Evolutionary conservation across 164 flowering plant species (phyloP).

Genomic region (Nymphaea colorata): DNA sequence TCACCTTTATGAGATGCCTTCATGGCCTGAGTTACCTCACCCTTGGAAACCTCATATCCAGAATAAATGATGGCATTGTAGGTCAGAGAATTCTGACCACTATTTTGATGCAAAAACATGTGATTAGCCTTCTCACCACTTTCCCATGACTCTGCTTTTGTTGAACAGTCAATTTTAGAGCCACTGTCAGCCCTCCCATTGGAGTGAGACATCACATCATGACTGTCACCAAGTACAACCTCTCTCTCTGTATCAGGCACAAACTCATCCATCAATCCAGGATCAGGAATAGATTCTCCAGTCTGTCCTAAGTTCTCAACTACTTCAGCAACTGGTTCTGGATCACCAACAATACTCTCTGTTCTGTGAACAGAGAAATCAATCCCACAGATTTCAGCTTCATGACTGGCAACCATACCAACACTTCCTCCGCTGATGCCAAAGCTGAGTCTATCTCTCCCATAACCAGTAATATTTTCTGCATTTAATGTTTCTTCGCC

Average conservation of each 20-base stretch:
- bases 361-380: slow-evolving; percentile 66
- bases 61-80: slow-evolving; percentile 66
- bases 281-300: slow-evolving; percentile 79
- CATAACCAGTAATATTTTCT: slow-evolving; percentile 59
- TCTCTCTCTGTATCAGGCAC: slow-evolving; percentile 74
- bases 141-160: slow-evolving; percentile 85
- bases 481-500: slow-evolving; percentile 81
- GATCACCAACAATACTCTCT: slow-evolving; percentile 81
- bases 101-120: slow-evolving; percentile 24
- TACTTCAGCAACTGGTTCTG: slow-evolving; percentile 68
- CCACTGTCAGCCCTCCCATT: slow-evolving; percentile 88
- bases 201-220: slow-evolving; percentile 75
- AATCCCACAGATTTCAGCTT: slow-evolving; percentile 94
- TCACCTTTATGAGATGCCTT: slow-evolving; percentile 40
- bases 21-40: slow-evolving; percentile 53
- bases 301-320: slow-evolving; percentile 91
- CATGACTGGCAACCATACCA: slow-evolving; percentile 99
- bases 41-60: slow-evolving; percentile 57
- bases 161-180: slow-evolving; percentile 75
- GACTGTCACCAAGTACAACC: slow-evolving; percentile 81
- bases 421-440: slow-evolving; percentile 97
- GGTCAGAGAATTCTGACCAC: slow-evolving; percentile 64
- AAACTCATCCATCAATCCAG: slow-evolving; percentile 76
- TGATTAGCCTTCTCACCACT: slow-evolving; percentile 76
- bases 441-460: slow-evolving; percentile 71